Base-by-base conservation (phyloP, 1,139 yeast species). In the Hyphopichia wangnamkhiaoensis region DNA sequence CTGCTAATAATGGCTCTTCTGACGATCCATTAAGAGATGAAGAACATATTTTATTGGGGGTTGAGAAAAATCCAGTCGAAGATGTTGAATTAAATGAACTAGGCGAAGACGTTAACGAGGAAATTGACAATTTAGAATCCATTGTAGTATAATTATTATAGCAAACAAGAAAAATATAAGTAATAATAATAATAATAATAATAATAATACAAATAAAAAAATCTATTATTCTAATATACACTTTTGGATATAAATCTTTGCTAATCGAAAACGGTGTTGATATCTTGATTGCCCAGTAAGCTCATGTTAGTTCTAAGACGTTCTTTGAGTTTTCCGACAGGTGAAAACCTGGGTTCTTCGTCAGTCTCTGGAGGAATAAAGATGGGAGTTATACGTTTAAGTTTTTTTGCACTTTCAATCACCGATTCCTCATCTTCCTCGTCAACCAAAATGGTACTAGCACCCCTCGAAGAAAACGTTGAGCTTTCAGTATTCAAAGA, bases 331-430 rank as follows among this genome's bases (percentile, higher is more conserved):
- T 55, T 59, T 27, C 51, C 46, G 8, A 59, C 56, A 1, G 75
- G 74, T 0, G 74, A 67, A 40, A 65, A 59, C 38, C 48, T 51
- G 2, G 71, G 65, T 32, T 60, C 61, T 20, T 45, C 44, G n/a
- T 58, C 61, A 17, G 58, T 65, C 9, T 61, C 63, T 1, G 58
- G 55, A 1, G 76, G 76, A 20, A 71, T 57, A 39, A 58, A 53
- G 7, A 71, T 68, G 1, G 77, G 77, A 6, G 65, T 64, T 27
- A 71, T 71, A 35, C 59, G 52, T 33, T 68, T 52, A 34, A 68
- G 47, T 30, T 52, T 50, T 45, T 71, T 71, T 1, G 77, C 77
- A 4, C 64, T 69, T 26, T 63, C 72, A 13, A 71, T 59, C 1
- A 56, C 40, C 2, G 56, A 52, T 26, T 41, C 43, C 28, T 54